Base-by-base conservation (phyloP, 2,329 filamentous ascomycete genomes). In the Hawksworthiomyces lignivorus region DNA sequence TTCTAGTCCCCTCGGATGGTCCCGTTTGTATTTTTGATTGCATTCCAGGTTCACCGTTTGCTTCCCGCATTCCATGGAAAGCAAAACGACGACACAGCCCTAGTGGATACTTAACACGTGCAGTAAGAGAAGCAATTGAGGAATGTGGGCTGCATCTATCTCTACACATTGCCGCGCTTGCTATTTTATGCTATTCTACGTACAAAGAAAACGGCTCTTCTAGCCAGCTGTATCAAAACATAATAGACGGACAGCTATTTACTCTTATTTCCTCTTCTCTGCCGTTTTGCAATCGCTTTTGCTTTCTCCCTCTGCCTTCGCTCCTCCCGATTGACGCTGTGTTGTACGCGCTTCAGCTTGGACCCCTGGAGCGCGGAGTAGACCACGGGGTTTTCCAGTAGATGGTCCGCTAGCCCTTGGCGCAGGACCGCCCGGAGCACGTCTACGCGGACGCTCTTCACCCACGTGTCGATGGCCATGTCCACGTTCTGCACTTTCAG, bases 401-500 rank as follows among this genome's bases (percentile, higher is more conserved):
- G 67, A 44, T 70, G 67, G 4, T 50, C 53, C 1, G 54, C 52
- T 20, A 70, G 56, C 1, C 72, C 72, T 20, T 65, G 64, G 14
- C 67, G 65, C 35, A 77, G 64, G 1, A 75, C 46, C 5, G 58
- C 58, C 51, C 67, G 70, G 43, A 77, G 61, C 52, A 69, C 62
- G 34, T 67, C 61, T n/a, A 72, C 60, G 17, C 72, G 61, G 15
- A 65, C 63, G 21, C 65, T 67, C 12, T 73, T 59, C 8, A 69
- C 68, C 73, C 73, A 77, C 1, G 66, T 65, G 43, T 74, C 65
- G 37, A 76, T 68, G 32, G 60, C 50, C 50, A 73, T 59, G 29
- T 62, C 56, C 46, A 64, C 57, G 36, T 68, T 65, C 6, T 74
- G 60, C 27, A 67, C 66, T 26, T 66, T 66, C n/a, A 75, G 56